phyloP scores from a whole-genome alignment of 2,329 filamentous ascomycete genomes.

The Curvularia lunata region DNA sequence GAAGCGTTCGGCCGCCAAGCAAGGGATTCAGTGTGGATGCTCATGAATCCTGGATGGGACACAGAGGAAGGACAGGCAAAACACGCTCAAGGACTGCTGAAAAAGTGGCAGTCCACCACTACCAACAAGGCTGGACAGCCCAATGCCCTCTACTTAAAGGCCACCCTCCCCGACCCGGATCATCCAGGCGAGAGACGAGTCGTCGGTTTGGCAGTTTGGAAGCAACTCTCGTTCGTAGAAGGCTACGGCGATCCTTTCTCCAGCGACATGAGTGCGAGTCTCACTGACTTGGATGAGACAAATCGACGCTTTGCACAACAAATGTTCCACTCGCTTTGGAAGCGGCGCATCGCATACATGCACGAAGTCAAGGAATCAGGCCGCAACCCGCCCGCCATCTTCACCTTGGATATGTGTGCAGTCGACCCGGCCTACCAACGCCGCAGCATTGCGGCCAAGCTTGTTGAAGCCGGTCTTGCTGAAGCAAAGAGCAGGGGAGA shows the following conservation, averaged over 20 bases:
- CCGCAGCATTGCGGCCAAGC: conserved; percentile 45
- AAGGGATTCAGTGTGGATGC: conserved; percentile 59
- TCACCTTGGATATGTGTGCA: conserved; percentile 54
- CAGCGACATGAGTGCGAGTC: conserved; percentile 19
- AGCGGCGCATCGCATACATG: conserved; percentile 49
- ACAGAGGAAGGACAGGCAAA: conserved; percentile 53
- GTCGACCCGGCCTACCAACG: conserved; percentile 63
- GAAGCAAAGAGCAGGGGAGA: conserved; percentile 44
- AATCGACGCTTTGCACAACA: conserved; percentile 58
- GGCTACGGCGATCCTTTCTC: conserved; percentile 55
- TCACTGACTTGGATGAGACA: conserved; percentile 50
- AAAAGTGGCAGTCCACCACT: conserved; percentile 53
- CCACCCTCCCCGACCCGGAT: conserved; percentile 52
- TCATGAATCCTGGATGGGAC: conserved; percentile 63
- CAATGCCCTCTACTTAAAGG: conserved; percentile 63
- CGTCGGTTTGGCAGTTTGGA: conserved; percentile 64
- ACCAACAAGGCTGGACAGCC: conserved; percentile 54
- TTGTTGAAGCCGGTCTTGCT: conserved; percentile 43
- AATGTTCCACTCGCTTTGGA: conserved; percentile 54
- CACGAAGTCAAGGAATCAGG: conserved; percentile 26
- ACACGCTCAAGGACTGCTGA: conserved; percentile 49
- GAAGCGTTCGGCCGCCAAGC: conserved; percentile 60
- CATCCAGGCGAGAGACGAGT: conserved; percentile 41
- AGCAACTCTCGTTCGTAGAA: conserved; percentile 58
- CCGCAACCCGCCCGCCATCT: conserved; percentile 52